Evolutionary conservation across 2,329 filamentous ascomycete species (phyloP).

Genomic region (Sclerotinia subarctica): DNA sequence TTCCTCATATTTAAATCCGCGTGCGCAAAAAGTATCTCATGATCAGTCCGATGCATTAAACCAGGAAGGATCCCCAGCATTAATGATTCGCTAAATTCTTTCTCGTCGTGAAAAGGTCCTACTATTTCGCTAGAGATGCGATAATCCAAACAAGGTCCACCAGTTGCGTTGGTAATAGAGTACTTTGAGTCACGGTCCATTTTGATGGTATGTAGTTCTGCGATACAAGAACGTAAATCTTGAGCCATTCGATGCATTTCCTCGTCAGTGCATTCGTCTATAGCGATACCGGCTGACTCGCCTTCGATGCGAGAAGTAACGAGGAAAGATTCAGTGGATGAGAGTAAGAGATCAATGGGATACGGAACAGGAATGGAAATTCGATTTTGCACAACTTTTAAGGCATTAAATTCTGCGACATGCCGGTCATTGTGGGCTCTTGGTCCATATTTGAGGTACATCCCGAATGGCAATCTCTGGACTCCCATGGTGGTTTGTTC

Average conservation of each 20-base stretch:
- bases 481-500: neutral
- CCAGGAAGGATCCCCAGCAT: neutral
- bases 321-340: neutral
- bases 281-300: neutral
- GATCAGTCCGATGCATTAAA: neutral
- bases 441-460: neutral
- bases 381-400: neutral
- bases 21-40: neutral
- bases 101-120: neutral
- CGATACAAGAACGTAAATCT: neutral
- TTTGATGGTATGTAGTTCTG: neutral
- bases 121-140: neutral
- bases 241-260: neutral
- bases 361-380: neutral
- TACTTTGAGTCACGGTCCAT: neutral
- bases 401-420: neutral
- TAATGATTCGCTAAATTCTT: neutral
- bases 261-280: neutral
- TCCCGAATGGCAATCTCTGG: neutral
- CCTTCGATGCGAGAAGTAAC: neutral
- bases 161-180: neutral
- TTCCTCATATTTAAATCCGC: neutral
- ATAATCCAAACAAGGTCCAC: neutral
- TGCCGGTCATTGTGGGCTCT: neutral
- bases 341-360: neutral